Conservation (phyloP, 1,139 yeast species). For the Yarrowia galli region DNA sequence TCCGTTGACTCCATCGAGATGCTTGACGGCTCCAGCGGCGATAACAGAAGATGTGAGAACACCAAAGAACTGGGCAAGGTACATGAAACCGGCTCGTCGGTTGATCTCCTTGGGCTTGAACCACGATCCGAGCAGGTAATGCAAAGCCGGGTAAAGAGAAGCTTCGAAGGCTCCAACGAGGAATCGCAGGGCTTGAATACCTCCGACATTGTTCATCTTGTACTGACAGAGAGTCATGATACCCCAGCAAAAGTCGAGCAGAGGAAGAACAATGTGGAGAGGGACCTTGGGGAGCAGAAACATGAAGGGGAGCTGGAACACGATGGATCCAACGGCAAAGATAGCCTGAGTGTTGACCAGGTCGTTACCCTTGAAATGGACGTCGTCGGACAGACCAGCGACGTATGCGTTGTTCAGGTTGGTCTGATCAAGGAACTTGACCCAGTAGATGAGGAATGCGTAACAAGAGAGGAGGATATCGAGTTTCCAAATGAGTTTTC, state of each 20-base stretch:
- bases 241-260: constrained; percentile 71
- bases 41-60: constrained; percentile 67
- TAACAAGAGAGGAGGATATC: constrained; percentile 67
- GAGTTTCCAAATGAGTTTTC: constrained; percentile 62
- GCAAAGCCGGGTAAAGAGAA: constrained; percentile 65
- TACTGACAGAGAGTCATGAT: constrained; percentile 65
- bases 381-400: constrained; percentile 65
- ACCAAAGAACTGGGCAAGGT: constrained; percentile 68
- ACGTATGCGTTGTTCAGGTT: constrained; percentile 70
- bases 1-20: constrained; percentile 58
- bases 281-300: constrained; percentile 56
- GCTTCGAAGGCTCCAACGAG: constrained; percentile 70
- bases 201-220: constrained; percentile 57
- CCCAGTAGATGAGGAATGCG: constrained; percentile 72
- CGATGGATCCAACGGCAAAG: constrained; percentile 64
- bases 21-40: constrained; percentile 64
- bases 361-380: constrained; percentile 70
- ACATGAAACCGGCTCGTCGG: constrained; percentile 67
- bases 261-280: constrained; percentile 62
- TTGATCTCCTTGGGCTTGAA: constrained; percentile 65
- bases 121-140: constrained; percentile 68
- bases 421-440: constrained; percentile 69
- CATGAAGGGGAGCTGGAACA: constrained; percentile 60
- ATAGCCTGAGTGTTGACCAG: constrained; percentile 66
- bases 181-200: constrained; percentile 65